Base-by-base conservation (phyloP, 2,329 filamentous ascomycete species). In the Talaromyces rugulosus region DNA sequence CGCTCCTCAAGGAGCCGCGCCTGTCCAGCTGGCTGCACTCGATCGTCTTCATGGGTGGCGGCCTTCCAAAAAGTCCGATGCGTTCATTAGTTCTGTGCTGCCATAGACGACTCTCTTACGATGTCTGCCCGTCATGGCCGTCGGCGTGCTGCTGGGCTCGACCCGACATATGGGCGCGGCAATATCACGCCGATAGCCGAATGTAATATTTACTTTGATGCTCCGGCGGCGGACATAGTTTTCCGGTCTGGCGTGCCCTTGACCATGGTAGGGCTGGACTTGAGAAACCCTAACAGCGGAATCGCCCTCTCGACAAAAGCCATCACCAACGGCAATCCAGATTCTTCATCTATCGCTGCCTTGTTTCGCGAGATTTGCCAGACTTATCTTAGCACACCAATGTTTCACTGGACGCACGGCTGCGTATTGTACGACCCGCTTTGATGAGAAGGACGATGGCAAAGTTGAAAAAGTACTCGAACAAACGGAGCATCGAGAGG, bases 91-190 rank as follows among this genome's bases (percentile, higher is more conserved):
- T 65, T 87, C 94, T 14, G 95, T 99, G 72, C 92, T 96, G 18
- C 95, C 95, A 75, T 99, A 99, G 1, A 98, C 90, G 9, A 99
- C 90, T 66, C 92, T 84, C 77, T 91, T 89, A 74, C 86, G 47
- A 42, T 58, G 89, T 27, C 86, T 83, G 8, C 86, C 84, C 9
- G 78, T 78, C 5, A 65, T n/a, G 4, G 44, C 16, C 9, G 30
- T 31, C n/a, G 31, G 40, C 33, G 40, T 27, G 14, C n/a, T 11
- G 7, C n/a, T 27, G 50, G 50, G 11, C 16, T 53, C 27, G 51
- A 53, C 23, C 51, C 51, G 51, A 53, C 27, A n/a, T 53, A 53
- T 28, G 51, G 51, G 8, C 27, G 51, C 51, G 51, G 51, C 27
- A 31, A 53, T 53, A 53, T 53, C 27, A 53, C 51, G 2, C 18